phyloP scores from a whole-genome alignment of 163 green algal species.

The Trebouxia gelatinosa region DNA sequence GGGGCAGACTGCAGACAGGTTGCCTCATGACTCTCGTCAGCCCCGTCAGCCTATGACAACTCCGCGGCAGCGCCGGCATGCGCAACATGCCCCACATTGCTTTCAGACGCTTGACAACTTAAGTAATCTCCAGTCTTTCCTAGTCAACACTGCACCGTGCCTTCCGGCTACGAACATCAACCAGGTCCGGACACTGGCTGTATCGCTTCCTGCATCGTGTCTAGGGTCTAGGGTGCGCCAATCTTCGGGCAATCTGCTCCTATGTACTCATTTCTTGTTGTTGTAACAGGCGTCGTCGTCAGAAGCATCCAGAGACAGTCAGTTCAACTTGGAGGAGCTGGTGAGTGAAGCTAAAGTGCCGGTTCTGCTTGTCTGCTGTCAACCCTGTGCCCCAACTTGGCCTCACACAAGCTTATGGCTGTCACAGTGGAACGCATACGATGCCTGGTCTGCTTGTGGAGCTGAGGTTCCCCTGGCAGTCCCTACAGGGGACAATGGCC shows the following conservation, averaged over 20 bases:
- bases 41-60: no score
- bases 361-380: no score
- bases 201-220: no score
- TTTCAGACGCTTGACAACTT: not conserved
- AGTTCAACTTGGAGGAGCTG: not conserved
- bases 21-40: no score
- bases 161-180: conserved; percentile 31
- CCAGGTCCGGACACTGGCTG: no score
- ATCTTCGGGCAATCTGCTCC: no score
- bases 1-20: no score
- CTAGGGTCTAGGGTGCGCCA: no score
- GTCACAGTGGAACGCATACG: conserved; percentile 26
- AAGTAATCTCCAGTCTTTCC: conserved; percentile 31
- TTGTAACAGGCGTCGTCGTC: not conserved
- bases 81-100: not conserved
- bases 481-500: not conserved
- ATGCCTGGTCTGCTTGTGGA: conserved; percentile 44
- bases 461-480: conserved; percentile 42
- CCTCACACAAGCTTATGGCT: no score
- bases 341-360: no score
- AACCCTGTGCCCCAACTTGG: no score
- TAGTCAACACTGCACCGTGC: conserved; percentile 24
- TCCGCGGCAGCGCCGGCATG: not conserved
- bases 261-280: no score
- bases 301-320: not conserved